A percentile compares a stretch with the other conserved stretches of the same genome.
phyloP scores from a whole-genome alignment of 441 rosid species.

The Euphorbia celastroides region DNA sequence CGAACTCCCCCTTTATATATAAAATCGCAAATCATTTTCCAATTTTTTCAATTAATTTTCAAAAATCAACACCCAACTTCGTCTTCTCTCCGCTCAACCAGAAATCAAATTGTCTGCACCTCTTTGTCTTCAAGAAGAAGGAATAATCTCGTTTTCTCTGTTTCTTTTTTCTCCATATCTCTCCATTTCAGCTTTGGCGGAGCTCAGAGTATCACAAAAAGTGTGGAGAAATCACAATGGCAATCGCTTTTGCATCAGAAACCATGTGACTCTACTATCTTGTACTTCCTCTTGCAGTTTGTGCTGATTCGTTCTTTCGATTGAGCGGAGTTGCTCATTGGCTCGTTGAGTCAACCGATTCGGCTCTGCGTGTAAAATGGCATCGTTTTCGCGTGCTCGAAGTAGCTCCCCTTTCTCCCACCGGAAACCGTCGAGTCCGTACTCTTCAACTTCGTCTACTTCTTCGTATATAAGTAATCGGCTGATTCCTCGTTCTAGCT shows the following conservation, averaged over 20 bases:
- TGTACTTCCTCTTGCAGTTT: slow-evolving; percentile 36
- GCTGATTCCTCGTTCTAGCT: slow-evolving; percentile 72
- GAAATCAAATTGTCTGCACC: slow-evolving; percentile 10
- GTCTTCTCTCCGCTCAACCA: slow-evolving; percentile 10
- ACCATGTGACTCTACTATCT: slow-evolving; percentile 93
- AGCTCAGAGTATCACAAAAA: slow-evolving; percentile 15
- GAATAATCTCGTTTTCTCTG: slow-evolving; percentile 31
- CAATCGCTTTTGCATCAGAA: slow-evolving; percentile 38
- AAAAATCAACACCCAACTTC: slow-evolving; percentile 1
- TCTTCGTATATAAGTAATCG: slow-evolving; percentile 57
- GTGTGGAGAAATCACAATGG: slow-evolving; percentile 17
- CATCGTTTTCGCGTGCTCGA: slow-evolving; percentile 74
- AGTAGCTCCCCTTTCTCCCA: slow-evolving; percentile 82
- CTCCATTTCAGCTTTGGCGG: slow-evolving; percentile 8
- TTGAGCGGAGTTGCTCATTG: slow-evolving; percentile 31
- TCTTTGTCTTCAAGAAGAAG: slow-evolving; percentile 56
- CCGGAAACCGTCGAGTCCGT: slow-evolving; percentile 66
- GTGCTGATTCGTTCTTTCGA: slow-evolving; percentile 4
- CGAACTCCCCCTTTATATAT: no score
- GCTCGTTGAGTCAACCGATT: slow-evolving; percentile 38
- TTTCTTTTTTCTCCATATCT: neutral
- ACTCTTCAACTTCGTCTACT: slow-evolving; percentile 65
- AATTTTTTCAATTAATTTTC: neutral
- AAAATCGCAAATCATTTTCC: no score
- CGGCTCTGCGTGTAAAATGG: slow-evolving; percentile 37